phyloP scores from a whole-genome alignment of 1,139 yeast species.

The Blastobotrys petasosporus region DNA sequence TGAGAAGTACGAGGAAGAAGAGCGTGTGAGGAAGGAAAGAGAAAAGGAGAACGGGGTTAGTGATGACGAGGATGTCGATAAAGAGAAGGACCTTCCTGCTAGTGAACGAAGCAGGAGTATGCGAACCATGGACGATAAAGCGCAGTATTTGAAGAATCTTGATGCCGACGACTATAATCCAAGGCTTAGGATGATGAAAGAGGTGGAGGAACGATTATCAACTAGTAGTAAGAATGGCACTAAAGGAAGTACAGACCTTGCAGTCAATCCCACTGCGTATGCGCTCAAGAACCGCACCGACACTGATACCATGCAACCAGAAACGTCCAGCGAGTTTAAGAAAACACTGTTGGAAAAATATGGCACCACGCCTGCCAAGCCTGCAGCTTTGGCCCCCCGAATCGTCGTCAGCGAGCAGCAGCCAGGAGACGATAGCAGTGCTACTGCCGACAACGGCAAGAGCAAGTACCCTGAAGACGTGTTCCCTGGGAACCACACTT shows the following conservation, averaged over 20 bases:
- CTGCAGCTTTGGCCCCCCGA: too few relatives aligned
- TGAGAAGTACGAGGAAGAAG: constrained; percentile 24
- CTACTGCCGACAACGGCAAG: constrained; percentile 13
- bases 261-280: too few relatives aligned
- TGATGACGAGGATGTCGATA: constrained; percentile 17
- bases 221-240: too few relatives aligned
- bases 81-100: constrained; percentile 5
- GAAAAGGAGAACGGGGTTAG: constrained; percentile 1
- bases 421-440: constrained; percentile 26
- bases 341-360: constrained; percentile 38
- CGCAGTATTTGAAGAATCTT: constrained; percentile 44
- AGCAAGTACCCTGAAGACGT: constrained; percentile 38
- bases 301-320: too few relatives aligned
- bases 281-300: too few relatives aligned
- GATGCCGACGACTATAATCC: constrained; percentile 45
- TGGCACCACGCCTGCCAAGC: constrained; percentile 27
- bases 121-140: constrained; percentile 50
- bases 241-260: constrained; percentile 30
- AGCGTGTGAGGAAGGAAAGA: constrained; percentile 1
- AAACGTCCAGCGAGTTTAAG: constrained; percentile 17
- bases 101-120: constrained; percentile 27
- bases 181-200: constrained; percentile 39
- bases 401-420: constrained; percentile 20
- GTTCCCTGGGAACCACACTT: constrained; percentile 37
- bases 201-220: too few relatives aligned